phyloP scores from a whole-genome alignment of 2,329 filamentous ascomycete species.

The Metarhizium brunneum region DNA sequence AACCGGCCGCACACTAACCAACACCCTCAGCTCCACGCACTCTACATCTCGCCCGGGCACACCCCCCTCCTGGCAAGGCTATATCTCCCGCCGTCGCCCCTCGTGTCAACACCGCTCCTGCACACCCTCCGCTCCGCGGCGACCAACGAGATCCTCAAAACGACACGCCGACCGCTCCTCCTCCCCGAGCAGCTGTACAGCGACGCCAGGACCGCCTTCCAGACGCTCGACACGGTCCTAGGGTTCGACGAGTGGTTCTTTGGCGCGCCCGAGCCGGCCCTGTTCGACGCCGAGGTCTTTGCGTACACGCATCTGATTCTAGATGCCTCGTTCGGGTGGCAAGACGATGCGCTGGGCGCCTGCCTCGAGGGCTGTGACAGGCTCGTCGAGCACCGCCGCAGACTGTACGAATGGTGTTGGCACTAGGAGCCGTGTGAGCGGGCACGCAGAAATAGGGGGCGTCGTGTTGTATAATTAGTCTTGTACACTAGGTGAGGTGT shows the following conservation, averaged over 20 bases:
- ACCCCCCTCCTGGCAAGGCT: slow-evolving; percentile 57
- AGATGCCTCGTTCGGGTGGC: slow-evolving; percentile 54
- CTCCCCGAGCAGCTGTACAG: slow-evolving; percentile 28
- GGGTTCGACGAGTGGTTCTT: slow-evolving; percentile 40
- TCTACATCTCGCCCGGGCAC: slow-evolving; percentile 70
- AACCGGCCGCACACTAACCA: slow-evolving; percentile 4
- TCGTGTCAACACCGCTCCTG: slow-evolving; percentile 55
- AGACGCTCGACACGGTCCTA: slow-evolving; percentile 35
- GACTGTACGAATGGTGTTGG: slow-evolving; percentile 26
- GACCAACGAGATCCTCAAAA: slow-evolving; percentile 61
- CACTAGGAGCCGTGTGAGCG: not conserved
- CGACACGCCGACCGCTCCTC: slow-evolving; percentile 31
- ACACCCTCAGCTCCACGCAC: slow-evolving; percentile 55
- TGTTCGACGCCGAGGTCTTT: slow-evolving; percentile 86
- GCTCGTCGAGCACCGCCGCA: slow-evolving; percentile 41
- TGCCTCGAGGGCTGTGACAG: slow-evolving; percentile 48
- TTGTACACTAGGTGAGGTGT: too few species aligned
- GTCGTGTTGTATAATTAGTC: not conserved
- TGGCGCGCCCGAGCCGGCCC: slow-evolving; percentile 42
- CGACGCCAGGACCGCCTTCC: slow-evolving; percentile 35
- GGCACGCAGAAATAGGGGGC: not conserved
- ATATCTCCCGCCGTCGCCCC: slow-evolving; percentile 59
- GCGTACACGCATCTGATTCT: slow-evolving; percentile 79
- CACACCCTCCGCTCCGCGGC: slow-evolving; percentile 65
- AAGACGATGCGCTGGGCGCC: slow-evolving; percentile 48